These are phyloP conservation scores for Leccinum longicurvipes DNA, from an alignment of 768 basidiomycete species.

Conservation along the genomic window DNA sequence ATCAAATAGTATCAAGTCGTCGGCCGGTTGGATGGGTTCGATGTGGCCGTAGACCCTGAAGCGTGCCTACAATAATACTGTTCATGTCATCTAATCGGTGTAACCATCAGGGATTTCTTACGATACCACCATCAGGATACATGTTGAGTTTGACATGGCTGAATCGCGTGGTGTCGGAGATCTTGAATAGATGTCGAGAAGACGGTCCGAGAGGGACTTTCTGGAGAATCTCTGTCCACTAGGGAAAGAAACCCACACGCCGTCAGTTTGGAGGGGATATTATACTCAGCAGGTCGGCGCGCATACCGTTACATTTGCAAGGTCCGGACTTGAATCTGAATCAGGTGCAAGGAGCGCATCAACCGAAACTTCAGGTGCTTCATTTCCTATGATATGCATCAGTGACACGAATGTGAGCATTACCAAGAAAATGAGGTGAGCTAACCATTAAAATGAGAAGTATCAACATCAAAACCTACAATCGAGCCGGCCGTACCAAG, in stretches of 20 bases:
- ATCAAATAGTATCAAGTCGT: slow-evolving; percentile 58
- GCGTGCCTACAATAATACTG: slow-evolving; percentile 56
- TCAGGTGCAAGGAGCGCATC: slow-evolving; percentile 49
- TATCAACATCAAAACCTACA: slow-evolving; percentile 89
- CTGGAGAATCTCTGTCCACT: slow-evolving; percentile 85
- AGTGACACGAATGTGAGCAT: neutral
- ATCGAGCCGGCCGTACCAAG: slow-evolving; percentile 76
- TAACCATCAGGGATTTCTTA: slow-evolving; percentile 28
- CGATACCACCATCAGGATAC: slow-evolving; percentile 97
- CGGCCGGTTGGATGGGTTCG: slow-evolving; percentile 54
- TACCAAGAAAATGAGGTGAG: neutral
- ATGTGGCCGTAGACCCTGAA: slow-evolving; percentile 90
- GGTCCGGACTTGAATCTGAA: slow-evolving; percentile 40
- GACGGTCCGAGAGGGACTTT: slow-evolving; percentile 74
- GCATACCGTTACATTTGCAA: slow-evolving; percentile 54
- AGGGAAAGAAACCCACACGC: neutral
- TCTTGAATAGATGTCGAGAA: slow-evolving; percentile 84
- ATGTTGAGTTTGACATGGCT: slow-evolving; percentile 91
- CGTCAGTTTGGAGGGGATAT: neutral
- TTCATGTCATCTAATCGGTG: slow-evolving; percentile 1
- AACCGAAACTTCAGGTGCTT: slow-evolving; percentile 80
- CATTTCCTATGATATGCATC: slow-evolving; percentile 55
- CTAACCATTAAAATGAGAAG: slow-evolving; percentile 87
- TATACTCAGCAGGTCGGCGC: neutral
- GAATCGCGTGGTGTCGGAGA: slow-evolving; percentile 47